phyloP scores from a whole-genome alignment of 495 filamentous ascomycete genomes.

The Bacidia gigantensis region DNA sequence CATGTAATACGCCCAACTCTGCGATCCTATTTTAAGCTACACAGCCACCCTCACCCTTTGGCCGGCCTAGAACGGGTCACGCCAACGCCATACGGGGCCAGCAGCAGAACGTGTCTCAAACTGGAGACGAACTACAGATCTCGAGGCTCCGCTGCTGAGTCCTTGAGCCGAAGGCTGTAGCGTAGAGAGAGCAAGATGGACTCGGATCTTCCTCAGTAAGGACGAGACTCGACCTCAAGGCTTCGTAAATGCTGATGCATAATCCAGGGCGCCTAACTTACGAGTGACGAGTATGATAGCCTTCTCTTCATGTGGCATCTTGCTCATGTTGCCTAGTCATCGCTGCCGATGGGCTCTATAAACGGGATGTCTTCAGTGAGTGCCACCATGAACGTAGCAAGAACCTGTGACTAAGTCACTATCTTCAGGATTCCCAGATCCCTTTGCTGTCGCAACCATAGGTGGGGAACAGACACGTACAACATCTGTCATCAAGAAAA shows the following conservation, averaged over 20 bases:
- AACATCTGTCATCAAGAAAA: slow-evolving; percentile 90
- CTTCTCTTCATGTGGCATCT: not conserved
- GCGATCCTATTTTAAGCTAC: not conserved
- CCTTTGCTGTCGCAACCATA: slow-evolving; percentile 93
- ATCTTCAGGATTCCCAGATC: slow-evolving; percentile 76
- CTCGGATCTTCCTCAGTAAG: slow-evolving; percentile 46
- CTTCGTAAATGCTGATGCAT: slow-evolving; percentile 22
- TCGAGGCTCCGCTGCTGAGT: not conserved
- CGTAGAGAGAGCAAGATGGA: slow-evolving; percentile 29
- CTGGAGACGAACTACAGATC: not conserved
- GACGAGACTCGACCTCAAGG: not conserved
- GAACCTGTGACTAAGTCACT: slow-evolving; percentile 1
- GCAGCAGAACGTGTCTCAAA: not conserved
- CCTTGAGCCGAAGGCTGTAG: not conserved
- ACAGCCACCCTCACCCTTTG: not conserved
- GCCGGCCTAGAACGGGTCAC: not conserved
- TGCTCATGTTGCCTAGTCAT: slow-evolving; percentile 50
- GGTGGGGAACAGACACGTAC: slow-evolving; percentile 94
- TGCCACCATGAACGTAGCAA: slow-evolving; percentile 19
- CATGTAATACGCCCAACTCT: not conserved
- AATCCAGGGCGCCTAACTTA: slow-evolving; percentile 42
- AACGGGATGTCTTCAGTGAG: slow-evolving; percentile 96
- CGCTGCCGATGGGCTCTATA: slow-evolving; percentile 95
- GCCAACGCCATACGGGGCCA: not conserved
- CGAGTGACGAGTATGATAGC: slow-evolving; percentile 45